These are phyloP conservation scores for Agaricus subrufescens DNA, from an alignment of 768 basidiomycete genomes.

Conservation along the genomic window DNA sequence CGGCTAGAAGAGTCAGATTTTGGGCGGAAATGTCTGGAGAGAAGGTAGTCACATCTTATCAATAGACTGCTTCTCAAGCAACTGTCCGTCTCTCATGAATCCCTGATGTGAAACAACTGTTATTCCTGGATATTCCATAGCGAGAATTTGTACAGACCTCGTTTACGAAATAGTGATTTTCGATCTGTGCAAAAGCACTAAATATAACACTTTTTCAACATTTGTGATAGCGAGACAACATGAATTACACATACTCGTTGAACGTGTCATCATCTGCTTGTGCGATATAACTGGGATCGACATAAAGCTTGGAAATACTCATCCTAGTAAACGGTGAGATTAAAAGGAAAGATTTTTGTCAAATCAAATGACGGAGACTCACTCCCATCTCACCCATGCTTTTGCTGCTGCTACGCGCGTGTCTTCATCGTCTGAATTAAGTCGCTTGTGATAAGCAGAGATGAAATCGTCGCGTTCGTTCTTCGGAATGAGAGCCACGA, in stretches of 20 bases:
- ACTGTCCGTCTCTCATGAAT: slow-evolving; percentile 85
- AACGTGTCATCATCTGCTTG: slow-evolving; percentile 70
- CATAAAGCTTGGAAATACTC: slow-evolving; percentile 70
- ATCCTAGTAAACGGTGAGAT: slow-evolving; percentile 44
- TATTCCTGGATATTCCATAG: background rate
- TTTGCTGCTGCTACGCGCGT: slow-evolving; percentile 66
- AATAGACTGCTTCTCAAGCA: slow-evolving; percentile 78
- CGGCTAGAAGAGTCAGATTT: slow-evolving; percentile 42
- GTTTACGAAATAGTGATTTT: slow-evolving; percentile 90
- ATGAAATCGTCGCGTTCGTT: slow-evolving; percentile 76
- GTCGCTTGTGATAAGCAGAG: slow-evolving; percentile 75
- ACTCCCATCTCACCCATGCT: slow-evolving; percentile 95
- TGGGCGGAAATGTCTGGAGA: background rate
- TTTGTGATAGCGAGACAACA: background rate
- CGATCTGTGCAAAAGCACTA: slow-evolving; percentile 86
- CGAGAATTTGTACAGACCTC: slow-evolving; percentile 36
- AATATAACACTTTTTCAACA: background rate
- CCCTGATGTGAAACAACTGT: slow-evolving; percentile 36
- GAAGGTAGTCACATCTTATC: slow-evolving; percentile 66
- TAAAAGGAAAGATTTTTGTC: background rate
- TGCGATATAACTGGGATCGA: slow-evolving; percentile 64
- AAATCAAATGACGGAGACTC: slow-evolving; percentile 23
- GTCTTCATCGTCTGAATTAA: slow-evolving; percentile 68
- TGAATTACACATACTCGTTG: slow-evolving; percentile 51
- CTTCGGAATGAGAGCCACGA: slow-evolving; percentile 75